Conservation (phyloP, 495 filamentous ascomycete species). For the Hypomontagnella monticulosa region DNA sequence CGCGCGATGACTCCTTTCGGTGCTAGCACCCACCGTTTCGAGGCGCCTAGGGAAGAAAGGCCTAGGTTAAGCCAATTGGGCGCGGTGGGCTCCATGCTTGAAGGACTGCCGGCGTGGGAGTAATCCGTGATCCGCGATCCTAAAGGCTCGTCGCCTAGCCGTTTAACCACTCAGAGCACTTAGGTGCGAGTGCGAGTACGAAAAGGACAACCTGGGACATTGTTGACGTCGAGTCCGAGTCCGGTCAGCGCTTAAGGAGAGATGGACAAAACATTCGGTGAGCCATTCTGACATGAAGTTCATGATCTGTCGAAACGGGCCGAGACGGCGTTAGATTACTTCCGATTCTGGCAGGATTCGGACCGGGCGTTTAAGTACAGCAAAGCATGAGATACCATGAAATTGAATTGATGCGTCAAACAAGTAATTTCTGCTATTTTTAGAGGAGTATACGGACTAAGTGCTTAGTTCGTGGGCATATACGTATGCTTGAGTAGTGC, state of each 20-base stretch:
- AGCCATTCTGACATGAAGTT: conserved; percentile 5
- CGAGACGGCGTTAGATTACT: not conserved
- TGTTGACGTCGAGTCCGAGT: not conserved
- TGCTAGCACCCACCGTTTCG: conserved; percentile 47
- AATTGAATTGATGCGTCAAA: not conserved
- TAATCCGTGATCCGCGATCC: not conserved
- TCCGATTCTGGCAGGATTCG: no score
- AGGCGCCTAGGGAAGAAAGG: conserved; percentile 19
- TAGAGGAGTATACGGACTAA: no score
- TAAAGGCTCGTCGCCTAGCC: not conserved
- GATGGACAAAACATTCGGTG: conserved; percentile 3
- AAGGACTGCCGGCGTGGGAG: conserved; percentile 28
- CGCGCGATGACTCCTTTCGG: conserved; percentile 45
- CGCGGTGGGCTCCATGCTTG: conserved; percentile 48
- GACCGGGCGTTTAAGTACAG: conserved; percentile 5
- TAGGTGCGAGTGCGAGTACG: not conserved
- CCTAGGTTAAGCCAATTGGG: conserved; percentile 46
- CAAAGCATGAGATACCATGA: conserved; percentile 5
- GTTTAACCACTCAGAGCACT: no score
- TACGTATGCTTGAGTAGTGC: no score
- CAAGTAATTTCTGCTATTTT: no score
- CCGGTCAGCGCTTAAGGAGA: not conserved
- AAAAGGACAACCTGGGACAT: not conserved
- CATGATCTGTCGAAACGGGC: not conserved
- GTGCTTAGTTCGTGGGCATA: no score